These are phyloP conservation scores for Claviceps paspali DNA, from an alignment of 2,329 filamentous ascomycete genomes.

Conservation along the genomic window DNA sequence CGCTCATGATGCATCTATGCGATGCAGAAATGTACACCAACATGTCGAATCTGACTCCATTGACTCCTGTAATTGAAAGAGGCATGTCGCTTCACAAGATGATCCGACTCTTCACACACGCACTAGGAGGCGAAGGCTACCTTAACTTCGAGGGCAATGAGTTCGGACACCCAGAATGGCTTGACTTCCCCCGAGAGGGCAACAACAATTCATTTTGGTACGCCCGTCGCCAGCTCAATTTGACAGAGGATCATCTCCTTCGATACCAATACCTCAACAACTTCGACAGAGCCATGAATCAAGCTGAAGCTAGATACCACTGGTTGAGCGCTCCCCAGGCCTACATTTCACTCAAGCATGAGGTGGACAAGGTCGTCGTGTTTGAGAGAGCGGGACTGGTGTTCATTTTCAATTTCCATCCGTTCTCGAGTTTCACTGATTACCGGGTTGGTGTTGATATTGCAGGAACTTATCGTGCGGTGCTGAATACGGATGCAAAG, in stretches of 20 bases:
- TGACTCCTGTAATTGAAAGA: slow-evolving; percentile 78
- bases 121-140: slow-evolving; percentile 86
- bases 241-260: slow-evolving; percentile 71
- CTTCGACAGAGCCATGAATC: slow-evolving; percentile 87
- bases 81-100: slow-evolving; percentile 93
- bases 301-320: slow-evolving; percentile 71
- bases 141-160: slow-evolving; percentile 99
- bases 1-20: slow-evolving; percentile 94
- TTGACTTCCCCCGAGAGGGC: slow-evolving; percentile 89
- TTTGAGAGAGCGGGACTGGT: slow-evolving; percentile 85
- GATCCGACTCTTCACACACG: slow-evolving; percentile 87
- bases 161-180: slow-evolving; percentile 97
- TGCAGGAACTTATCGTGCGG: slow-evolving; percentile 71
- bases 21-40: slow-evolving; percentile 96
- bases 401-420: slow-evolving; percentile 95
- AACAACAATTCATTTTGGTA: slow-evolving; percentile 93
- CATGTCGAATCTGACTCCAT: slow-evolving; percentile 75
- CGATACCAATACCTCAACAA: slow-evolving; percentile 87
- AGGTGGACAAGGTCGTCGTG: slow-evolving; percentile 84
- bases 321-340: slow-evolving; percentile 81
- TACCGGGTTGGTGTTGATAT: slow-evolving; percentile 82
- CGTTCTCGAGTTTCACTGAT: slow-evolving; percentile 70
- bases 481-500: slow-evolving; percentile 66
- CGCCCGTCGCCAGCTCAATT: slow-evolving; percentile 81
- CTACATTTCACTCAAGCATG: slow-evolving; percentile 87